phyloP scores from a whole-genome alignment of 148 eudicot species.

The Rhododendron henanense region DNA sequence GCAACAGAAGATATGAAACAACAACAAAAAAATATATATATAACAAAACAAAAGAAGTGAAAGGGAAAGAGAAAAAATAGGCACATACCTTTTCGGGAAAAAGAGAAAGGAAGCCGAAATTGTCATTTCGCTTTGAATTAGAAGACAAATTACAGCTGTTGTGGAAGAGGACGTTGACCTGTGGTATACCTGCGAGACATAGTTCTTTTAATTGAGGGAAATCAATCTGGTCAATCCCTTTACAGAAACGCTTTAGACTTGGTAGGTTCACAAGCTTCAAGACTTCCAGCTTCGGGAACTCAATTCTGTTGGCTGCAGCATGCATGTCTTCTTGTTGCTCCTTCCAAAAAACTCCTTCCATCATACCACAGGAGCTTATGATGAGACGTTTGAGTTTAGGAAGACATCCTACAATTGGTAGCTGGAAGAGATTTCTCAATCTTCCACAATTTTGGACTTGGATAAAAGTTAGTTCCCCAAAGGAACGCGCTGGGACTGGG shows the following conservation, averaged over 20 bases:
- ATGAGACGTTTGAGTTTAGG: no score
- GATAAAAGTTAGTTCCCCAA: no score
- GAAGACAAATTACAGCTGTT: no score
- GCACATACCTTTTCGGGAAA: not conserved
- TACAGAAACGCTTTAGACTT: not conserved
- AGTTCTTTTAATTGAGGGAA: not conserved
- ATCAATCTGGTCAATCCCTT: not conserved
- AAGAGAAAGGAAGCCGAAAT: not conserved
- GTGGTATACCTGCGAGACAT: not conserved
- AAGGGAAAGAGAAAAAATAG: not conserved
- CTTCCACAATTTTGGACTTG: no score
- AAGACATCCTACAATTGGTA: no score
- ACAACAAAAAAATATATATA: no score
- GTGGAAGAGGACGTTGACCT: not conserved
- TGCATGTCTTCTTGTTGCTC: not conserved
- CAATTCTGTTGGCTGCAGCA: not conserved
- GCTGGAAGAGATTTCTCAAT: no score
- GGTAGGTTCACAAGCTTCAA: not conserved
- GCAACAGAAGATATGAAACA: no score
- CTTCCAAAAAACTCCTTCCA: no score
- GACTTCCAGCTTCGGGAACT: not conserved
- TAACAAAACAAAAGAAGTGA: fast-evolving
- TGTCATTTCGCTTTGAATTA: no score
- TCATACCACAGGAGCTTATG: no score
- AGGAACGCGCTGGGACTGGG: no score